These are phyloP conservation scores for Aechmea fasciata DNA, from an alignment of 176 grass and related monocot species.

Conservation along the genomic window DNA sequence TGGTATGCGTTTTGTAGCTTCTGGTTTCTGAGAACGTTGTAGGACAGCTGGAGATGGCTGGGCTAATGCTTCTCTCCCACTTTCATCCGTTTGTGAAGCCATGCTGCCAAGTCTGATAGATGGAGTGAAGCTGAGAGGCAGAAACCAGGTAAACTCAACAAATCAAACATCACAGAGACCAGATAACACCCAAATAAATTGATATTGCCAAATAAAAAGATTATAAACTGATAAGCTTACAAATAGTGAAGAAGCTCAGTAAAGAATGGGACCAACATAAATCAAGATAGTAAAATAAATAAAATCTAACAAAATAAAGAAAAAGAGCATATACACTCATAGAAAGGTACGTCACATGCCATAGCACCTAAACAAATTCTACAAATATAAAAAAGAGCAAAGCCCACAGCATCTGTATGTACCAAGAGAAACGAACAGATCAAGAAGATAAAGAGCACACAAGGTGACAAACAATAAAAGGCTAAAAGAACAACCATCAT, in stretches of 20 bases:
- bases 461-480: too few species aligned
- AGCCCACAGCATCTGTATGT: too few species aligned
- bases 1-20: conserved; percentile 14
- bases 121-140: neutral
- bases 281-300: neutral
- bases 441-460: too few species aligned
- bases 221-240: neutral
- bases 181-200: neutral
- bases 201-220: neutral
- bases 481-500: too few species aligned
- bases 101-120: neutral
- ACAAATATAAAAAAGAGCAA: too few species aligned
- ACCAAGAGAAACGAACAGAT: too few species aligned
- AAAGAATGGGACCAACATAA: neutral
- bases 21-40: conserved; percentile 14
- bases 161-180: neutral
- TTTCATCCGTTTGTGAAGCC: conserved; percentile 1
- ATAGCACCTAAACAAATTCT: too few species aligned
- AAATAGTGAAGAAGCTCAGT: neutral
- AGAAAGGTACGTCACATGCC: too few species aligned
- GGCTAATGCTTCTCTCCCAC: neutral
- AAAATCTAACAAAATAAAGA: neutral
- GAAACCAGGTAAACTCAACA: neutral
- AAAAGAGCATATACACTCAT: neutral
- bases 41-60: neutral